Evolutionary conservation across 768 basidiomycete species (phyloP).

Genomic region (Lactifluus echinatus): DNA sequence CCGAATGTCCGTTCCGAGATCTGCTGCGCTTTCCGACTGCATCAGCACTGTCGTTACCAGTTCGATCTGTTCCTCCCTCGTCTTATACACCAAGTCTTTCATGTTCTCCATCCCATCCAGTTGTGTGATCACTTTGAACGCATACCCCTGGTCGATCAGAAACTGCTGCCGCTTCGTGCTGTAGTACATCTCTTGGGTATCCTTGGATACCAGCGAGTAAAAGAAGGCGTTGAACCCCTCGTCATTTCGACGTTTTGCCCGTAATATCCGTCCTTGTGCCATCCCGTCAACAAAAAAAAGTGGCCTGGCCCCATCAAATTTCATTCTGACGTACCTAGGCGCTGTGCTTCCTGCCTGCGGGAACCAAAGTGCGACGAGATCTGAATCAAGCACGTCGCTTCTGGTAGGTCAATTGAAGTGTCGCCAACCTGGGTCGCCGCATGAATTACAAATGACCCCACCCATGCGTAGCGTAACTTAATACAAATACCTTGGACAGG

Average conservation of each 20-base stretch:
- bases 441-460: constrained; percentile 16
- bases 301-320: not conserved
- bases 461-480: not conserved
- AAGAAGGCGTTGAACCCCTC: constrained; percentile 99
- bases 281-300: not conserved
- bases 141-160: constrained; percentile 97
- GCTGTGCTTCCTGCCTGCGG: constrained; percentile 94
- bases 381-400: constrained; percentile 98
- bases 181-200: constrained; percentile 99
- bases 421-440: constrained; percentile 68
- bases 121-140: constrained; percentile 99
- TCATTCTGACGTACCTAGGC: constrained; percentile 53
- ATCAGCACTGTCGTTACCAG: constrained; percentile 87
- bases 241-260: constrained; percentile 95
- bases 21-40: constrained; percentile 85
- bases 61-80: constrained; percentile 90
- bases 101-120: constrained; percentile 85
- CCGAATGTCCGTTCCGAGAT: constrained; percentile 75
- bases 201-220: constrained; percentile 97
- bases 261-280: constrained; percentile 76
- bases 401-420: constrained; percentile 96
- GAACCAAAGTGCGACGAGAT: constrained; percentile 99
- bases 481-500: constrained; percentile 65
- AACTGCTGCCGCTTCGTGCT: constrained; percentile 98
- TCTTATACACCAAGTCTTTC: constrained; percentile 85